phyloP scores from a whole-genome alignment of 2,329 filamentous ascomycete genomes.

The Cordyceps fumosorosea region DNA sequence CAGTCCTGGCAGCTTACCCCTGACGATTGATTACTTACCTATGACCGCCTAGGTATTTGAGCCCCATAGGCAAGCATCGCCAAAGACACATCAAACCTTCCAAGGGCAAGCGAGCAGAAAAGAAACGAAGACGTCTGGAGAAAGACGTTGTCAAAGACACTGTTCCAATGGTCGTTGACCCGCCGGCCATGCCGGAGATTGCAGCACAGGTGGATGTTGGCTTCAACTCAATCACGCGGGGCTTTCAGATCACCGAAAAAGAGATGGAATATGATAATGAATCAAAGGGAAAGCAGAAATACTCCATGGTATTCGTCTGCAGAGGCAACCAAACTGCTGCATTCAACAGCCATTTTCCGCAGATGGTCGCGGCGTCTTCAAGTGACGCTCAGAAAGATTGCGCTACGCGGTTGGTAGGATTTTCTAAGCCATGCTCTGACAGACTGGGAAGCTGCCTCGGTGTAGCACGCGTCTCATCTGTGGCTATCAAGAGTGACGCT shows the following conservation, averaged over 20 bases:
- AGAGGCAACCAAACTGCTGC: constrained; percentile 50
- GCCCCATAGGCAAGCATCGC: constrained; percentile 58
- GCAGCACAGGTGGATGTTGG: constrained; percentile 56
- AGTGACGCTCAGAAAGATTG: constrained; percentile 29
- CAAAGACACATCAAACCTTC: constrained; percentile 47
- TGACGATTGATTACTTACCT: constrained; percentile 11
- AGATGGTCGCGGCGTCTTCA: constrained; percentile 46
- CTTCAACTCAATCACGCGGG: constrained; percentile 55
- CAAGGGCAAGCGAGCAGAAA: constrained; percentile 50
- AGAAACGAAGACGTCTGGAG: constrained; percentile 42
- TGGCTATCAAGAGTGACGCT: constrained; percentile 52
- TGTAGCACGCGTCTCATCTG: constrained; percentile 57
- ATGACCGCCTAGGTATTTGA: constrained; percentile 44
- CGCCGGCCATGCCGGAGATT: constrained; percentile 41
- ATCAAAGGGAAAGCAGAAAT: constrained; percentile 21
- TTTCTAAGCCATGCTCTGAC: constrained; percentile 54
- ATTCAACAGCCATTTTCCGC: constrained; percentile 55
- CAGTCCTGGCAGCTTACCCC: constrained; percentile 12
- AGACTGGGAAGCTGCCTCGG: constrained; percentile 51
- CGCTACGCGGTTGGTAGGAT: constrained; percentile 51
- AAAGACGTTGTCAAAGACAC: constrained; percentile 19
- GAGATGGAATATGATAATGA: neutral
- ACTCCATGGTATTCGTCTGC: constrained; percentile 51
- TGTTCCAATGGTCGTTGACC: constrained; percentile 17
- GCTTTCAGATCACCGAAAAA: constrained; percentile 36